Base-by-base conservation (phyloP, 2,329 filamentous ascomycete species). In the Verticillium albo-atrum region DNA sequence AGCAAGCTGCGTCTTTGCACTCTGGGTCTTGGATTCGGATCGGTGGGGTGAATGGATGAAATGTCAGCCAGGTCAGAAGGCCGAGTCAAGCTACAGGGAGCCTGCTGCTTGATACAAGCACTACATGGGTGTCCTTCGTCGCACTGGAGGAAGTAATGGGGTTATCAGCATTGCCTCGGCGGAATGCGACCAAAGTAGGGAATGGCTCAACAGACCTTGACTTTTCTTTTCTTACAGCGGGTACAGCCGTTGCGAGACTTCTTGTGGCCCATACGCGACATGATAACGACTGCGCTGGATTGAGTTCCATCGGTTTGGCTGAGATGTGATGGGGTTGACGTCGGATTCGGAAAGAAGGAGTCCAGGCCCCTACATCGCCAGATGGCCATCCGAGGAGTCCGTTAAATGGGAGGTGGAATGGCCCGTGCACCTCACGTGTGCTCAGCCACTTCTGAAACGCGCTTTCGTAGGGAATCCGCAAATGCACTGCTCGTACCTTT, bases 101-200 rank as follows among this genome's bases (percentile, higher is more conserved):
- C 63, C 23, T 66, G 64, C 58, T 75, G 73, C 53, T 70, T 68
- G 15, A 67, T 59, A 55, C 73, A 75, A 3, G 72, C 72, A 7
- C 61, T 65, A 60, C 73, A 75, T 4, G 73, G 73, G 12, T 63
- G 65, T 5, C 65, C 65, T 60, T 75, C 73, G 52, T 75, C 71
- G 58, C 73, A 75, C 73, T 75, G 52, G 6, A 47, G 47, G 35
- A 15, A 23, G 25, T 25, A 25, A 28, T 15, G 25, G 9, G 25
- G 14, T n/a, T 28, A 9, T 34, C 27, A 54, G 26, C 17, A 14
- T 6, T 3, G 23, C 28, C 23, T n/a, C 47, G 23, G 6, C 12
- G 37, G 9, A 10, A 51, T 27, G 53, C 10, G 51, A 27, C 6
- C 23, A 27, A 6, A 26, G 47, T 6, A 26, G n/a, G 28, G 17